Evolutionary conservation across 352 stramenopile species (phyloP), one percentile per base, ranked within the genome.

Genomic region (Phytopythium chamaehyphon): DNA sequence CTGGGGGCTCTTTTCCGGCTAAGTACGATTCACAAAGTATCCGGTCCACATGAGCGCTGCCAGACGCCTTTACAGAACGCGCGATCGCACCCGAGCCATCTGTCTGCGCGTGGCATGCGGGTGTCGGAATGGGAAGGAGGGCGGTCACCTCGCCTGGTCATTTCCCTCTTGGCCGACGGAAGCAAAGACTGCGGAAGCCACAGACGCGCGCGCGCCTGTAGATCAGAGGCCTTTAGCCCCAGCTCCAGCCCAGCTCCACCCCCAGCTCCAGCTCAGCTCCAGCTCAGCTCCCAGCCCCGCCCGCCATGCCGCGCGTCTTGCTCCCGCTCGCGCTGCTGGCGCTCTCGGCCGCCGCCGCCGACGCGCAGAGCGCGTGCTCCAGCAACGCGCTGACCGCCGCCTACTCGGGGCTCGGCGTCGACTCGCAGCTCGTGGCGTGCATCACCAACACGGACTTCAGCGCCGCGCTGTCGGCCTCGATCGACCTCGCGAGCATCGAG

Each of bases 381-480:
- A 76, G 66, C 53, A 67, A 77, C 55, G 61, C 69, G 44, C 61
- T 83, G 19, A 61, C 71, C 33, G 59, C 71, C 33, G 72, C 72
- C 26, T 83, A 77, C 56, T 68, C 59, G 38, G 72, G 72, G 1
- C 64, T 83, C 15, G 66, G 79, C 46, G 72, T 80, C 33, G 78
- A 80, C 55, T 49, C 47, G 38, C 49, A 80, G 44, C 64, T 83
- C 19, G 54, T 76, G n/a, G 62, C 70, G 40, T 83, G 72, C 53
- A 68, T 83, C 42, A 73, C 59, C 37, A 37, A 77, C 28, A 71
- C 78, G 53, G 69, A 77, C 46, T 75, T 83, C 54, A 69, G 63
- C 47, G 63, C 72, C 8, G 72, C 72, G 19, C 61, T 83, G 14
- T 72, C 72, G 12, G 64, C 69, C 35, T 66, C 70, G 36, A 62